Conservation (phyloP, 2,329 filamentous ascomycete species). For the Tolypocladium pustulatum region DNA sequence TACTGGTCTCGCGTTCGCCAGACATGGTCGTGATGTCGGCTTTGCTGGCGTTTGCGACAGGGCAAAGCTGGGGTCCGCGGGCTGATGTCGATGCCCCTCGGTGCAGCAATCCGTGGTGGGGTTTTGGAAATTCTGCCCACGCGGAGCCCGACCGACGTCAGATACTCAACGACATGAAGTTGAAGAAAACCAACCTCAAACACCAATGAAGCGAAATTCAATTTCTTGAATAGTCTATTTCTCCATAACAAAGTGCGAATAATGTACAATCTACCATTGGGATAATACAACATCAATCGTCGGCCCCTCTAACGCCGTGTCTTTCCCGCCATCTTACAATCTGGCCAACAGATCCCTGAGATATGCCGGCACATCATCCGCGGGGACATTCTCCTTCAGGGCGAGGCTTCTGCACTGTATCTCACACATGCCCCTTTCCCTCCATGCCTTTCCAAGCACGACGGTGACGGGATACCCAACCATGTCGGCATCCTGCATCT, state of each 20-base stretch:
- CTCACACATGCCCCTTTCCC: slow-evolving; percentile 48
- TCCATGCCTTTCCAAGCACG: slow-evolving; percentile 65
- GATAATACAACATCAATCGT: not conserved
- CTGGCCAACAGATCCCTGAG: slow-evolving; percentile 35
- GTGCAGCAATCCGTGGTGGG: not conserved
- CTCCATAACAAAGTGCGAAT: not conserved
- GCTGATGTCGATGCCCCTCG: not conserved
- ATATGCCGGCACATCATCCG: slow-evolving; percentile 31
- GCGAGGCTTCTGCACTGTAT: slow-evolving; percentile 66
- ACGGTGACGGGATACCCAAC: slow-evolving; percentile 80
- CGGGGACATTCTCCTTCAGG: slow-evolving; percentile 46
- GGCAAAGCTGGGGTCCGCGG: not conserved
- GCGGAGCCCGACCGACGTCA: not conserved
- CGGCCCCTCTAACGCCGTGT: not conserved
- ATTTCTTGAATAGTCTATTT: not conserved
- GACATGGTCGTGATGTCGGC: slow-evolving; percentile 14
- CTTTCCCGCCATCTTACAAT: slow-evolving; percentile 27
- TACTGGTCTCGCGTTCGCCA: slow-evolving; percentile 23
- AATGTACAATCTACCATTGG: not conserved
- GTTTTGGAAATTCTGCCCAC: not conserved
- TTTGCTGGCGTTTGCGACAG: not conserved
- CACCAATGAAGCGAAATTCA: not conserved
- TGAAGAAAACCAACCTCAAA: not conserved
- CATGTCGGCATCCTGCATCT: slow-evolving; percentile 79
- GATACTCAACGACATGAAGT: not conserved